A percentile compares a stretch with the other conserved stretches of the same genome.
These are phyloP conservation scores for Neurospora sp. DNA, from an alignment of 2,329 filamentous ascomycete genomes.

Conservation along the genomic window DNA sequence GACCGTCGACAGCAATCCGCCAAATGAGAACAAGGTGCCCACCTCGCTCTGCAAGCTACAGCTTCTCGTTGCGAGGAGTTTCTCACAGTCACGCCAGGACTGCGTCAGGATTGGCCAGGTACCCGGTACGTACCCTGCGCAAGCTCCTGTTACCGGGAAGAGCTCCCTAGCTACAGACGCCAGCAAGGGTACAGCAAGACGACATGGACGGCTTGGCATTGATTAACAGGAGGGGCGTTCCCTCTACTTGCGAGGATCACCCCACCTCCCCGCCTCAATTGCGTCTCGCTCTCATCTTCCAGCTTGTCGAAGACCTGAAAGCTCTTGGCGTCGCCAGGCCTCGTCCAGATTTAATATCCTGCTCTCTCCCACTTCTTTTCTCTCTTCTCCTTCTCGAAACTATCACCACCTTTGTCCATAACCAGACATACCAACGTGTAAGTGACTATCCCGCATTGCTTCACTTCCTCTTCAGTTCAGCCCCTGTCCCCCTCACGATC, in stretches of 20 bases:
- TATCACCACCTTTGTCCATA: background rate
- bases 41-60: background rate
- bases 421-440: background rate
- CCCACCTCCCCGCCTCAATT: conserved; percentile 18
- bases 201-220: conserved; percentile 5
- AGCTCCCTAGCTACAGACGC: conserved; percentile 3
- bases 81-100: background rate
- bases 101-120: background rate
- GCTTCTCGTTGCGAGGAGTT: background rate
- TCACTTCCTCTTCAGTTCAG: background rate
- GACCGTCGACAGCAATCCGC: background rate
- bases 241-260: conserved; percentile 15
- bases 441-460: background rate
- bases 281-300: conserved; percentile 5
- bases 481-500: background rate
- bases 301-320: conserved; percentile 9
- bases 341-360: conserved; percentile 8
- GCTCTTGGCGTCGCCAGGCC: conserved; percentile 9
- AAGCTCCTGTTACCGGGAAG: background rate
- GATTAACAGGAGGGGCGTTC: conserved; percentile 11
- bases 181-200: background rate
- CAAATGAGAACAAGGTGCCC: background rate
- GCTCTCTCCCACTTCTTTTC: conserved; percentile 1
- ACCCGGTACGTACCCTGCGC: conserved; percentile 1
- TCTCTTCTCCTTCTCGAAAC: background rate